These are phyloP conservation scores for Megacollybia platyphylla DNA, from an alignment of 1,284 basidiomycete genomes.

Conservation along the genomic window DNA sequence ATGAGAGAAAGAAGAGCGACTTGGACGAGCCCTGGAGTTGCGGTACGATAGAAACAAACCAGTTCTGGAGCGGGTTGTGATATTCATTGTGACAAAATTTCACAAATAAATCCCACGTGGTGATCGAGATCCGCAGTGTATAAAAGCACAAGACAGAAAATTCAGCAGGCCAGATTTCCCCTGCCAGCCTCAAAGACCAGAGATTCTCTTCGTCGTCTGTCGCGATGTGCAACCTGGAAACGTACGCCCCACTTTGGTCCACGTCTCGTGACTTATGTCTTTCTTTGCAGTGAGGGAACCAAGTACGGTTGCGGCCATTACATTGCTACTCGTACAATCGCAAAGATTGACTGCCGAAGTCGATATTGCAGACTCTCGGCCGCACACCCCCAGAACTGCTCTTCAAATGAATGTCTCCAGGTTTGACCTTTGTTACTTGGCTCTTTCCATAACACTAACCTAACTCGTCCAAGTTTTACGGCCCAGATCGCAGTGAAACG, in stretches of 20 bases:
- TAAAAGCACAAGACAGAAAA: background rate
- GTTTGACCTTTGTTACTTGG: constrained; percentile 14
- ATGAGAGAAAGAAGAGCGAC: constrained; percentile 28
- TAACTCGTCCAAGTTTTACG: constrained; percentile 37
- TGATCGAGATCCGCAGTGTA: too few species aligned
- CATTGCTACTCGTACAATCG: constrained; percentile 38
- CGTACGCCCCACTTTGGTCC: constrained; percentile 30
- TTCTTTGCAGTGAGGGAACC: constrained; percentile 50
- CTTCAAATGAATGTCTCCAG: constrained; percentile 43
- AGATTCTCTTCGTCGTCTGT: constrained; percentile 1
- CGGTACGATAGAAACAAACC: constrained; percentile 92
- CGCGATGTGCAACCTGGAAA: constrained; percentile 61
- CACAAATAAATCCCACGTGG: background rate
- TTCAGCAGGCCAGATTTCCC: constrained; percentile 1
- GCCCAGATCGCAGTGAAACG: constrained; percentile 53
- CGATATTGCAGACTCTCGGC: constrained; percentile 46
- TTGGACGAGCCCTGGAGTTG: constrained; percentile 58
- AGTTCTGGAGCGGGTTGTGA: constrained; percentile 76
- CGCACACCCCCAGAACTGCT: constrained; percentile 37
- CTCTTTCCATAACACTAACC: constrained; percentile 2
- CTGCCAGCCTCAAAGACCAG: constrained; percentile 8
- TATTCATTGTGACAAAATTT: background rate
- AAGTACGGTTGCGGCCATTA: constrained; percentile 64
- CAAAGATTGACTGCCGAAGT: constrained; percentile 50
- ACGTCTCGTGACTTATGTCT: background rate